phyloP scores from a whole-genome alignment of 2,329 filamentous ascomycete genomes.

The Annulohypoxylon truncatum region DNA sequence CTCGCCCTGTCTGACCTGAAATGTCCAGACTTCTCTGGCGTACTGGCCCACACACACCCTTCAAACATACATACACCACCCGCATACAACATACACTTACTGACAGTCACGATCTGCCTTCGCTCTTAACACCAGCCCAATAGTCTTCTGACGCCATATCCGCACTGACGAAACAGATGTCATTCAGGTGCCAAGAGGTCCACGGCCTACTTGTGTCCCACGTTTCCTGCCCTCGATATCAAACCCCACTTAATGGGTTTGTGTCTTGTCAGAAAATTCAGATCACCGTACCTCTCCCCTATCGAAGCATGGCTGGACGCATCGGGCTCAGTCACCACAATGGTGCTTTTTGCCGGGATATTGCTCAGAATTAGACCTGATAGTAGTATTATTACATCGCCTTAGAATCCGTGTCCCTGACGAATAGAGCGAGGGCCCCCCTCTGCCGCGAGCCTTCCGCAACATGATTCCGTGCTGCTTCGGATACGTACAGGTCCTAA shows the following conservation, averaged over 20 bases:
- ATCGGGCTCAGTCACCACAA: conserved; percentile 38
- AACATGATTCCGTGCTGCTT: conserved; percentile 39
- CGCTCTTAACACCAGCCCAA: conserved; percentile 33
- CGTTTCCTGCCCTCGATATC: conserved; percentile 32
- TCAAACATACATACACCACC: conserved; percentile 27
- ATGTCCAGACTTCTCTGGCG: conserved; percentile 18
- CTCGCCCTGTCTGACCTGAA: conserved; percentile 34
- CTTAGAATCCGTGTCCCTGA: conserved; percentile 30
- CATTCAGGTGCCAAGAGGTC: conserved; percentile 35
- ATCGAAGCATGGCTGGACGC: conserved; percentile 40
- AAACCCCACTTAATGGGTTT: conserved; percentile 37
- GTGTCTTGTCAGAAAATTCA: conserved; percentile 39
- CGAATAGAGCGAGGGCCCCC: conserved; percentile 31
- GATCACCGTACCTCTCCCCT: conserved; percentile 35
- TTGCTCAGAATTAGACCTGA: conserved; percentile 28
- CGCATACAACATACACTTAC: conserved; percentile 35
- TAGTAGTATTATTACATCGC: conserved; percentile 35
- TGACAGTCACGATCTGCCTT: conserved; percentile 36
- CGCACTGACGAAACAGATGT: conserved; percentile 34
- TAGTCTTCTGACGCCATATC: conserved; percentile 42
- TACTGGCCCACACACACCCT: conserved; percentile 33
- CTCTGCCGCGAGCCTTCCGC: conserved; percentile 41
- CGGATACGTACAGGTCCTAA: conserved; percentile 36
- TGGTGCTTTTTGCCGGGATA: conserved; percentile 39
- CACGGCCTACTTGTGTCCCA: conserved; percentile 36